Percentiles rank a stretch among this genome's conserved stretches.
Evolutionary conservation across 2,329 filamentous ascomycete species (phyloP).

Genomic region (Nannizziopsis barbatae): DNA sequence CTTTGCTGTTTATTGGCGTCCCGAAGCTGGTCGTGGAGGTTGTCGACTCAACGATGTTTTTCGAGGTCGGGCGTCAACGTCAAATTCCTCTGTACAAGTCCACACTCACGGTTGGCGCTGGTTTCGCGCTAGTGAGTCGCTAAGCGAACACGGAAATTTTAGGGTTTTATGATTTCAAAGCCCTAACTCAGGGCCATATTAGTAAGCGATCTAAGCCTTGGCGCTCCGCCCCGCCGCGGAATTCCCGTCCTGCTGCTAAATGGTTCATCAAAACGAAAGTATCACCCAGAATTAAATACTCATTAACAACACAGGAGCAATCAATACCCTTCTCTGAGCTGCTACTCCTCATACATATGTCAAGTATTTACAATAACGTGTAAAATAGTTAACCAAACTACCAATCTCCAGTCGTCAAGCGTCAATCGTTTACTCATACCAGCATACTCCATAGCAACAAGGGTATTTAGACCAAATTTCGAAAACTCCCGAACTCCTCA

Average conservation of each 20-base stretch:
- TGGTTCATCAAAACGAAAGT: no score
- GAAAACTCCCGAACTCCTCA: background rate
- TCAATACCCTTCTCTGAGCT: no score
- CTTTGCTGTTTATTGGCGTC: slow-evolving; percentile 36
- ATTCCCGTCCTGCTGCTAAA: background rate
- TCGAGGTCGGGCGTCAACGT: slow-evolving; percentile 20
- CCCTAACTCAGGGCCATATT: slow-evolving; percentile 6
- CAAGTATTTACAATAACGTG: no score
- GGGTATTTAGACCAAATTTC: background rate
- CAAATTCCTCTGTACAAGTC: slow-evolving; percentile 6
- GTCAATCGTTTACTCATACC: no score
- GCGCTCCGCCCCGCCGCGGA: slow-evolving; percentile 3
- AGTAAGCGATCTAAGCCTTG: slow-evolving; percentile 2
- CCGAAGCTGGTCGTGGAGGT: slow-evolving; percentile 30
- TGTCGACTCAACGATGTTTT: slow-evolving; percentile 26
- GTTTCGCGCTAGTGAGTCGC: slow-evolving; percentile 12
- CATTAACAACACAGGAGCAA: no score
- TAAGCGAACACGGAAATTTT: slow-evolving; percentile 13
- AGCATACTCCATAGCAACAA: background rate
- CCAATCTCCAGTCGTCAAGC: background rate
- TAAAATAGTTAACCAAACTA: background rate
- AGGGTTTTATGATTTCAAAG: slow-evolving; percentile 11
- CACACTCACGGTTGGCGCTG: background rate
- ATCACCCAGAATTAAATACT: no score
- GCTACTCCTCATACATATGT: no score